Evolutionary conservation across 352 stramenopile species (phyloP).

Genomic region (Phytopythium vexans): DNA sequence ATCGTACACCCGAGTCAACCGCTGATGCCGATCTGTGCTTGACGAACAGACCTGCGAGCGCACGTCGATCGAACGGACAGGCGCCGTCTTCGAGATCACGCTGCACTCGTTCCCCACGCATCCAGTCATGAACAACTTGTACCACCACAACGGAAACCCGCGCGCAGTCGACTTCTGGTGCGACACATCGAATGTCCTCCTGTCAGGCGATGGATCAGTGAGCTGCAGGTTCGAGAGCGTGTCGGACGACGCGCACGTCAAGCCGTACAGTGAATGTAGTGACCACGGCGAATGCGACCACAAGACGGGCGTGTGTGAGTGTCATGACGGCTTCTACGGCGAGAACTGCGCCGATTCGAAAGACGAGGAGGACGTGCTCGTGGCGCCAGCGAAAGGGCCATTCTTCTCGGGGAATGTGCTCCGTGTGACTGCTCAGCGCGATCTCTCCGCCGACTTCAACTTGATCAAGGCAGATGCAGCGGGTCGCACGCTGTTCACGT

Average conservation of each 20-base stretch:
- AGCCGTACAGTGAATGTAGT: constrained; percentile 57
- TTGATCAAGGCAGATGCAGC: constrained; percentile 60
- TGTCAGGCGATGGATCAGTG: constrained; percentile 1
- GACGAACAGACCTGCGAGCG: constrained; percentile 29
- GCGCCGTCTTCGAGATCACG: constrained; percentile 50
- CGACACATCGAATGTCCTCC: constrained; percentile 15
- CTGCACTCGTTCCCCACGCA: constrained; percentile 63
- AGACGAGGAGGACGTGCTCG: constrained; percentile 60
- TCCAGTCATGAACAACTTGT: constrained; percentile 81
- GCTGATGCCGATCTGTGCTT: background rate
- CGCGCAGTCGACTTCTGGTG: constrained; percentile 52
- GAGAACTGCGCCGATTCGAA: constrained; percentile 67
- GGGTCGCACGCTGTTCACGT: constrained; percentile 47
- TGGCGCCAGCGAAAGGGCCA: constrained; percentile 38
- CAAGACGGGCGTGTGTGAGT: constrained; percentile 47
- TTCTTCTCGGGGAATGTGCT: constrained; percentile 75
- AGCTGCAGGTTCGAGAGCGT: constrained; percentile 48
- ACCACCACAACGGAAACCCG: constrained; percentile 61
- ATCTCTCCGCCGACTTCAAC: constrained; percentile 54
- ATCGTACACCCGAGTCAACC: background rate
- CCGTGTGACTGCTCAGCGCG: constrained; percentile 42
- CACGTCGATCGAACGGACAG: constrained; percentile 20
- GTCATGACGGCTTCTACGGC: constrained; percentile 60
- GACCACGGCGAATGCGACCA: constrained; percentile 54
- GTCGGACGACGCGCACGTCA: constrained; percentile 39